Percentiles rank a stretch among this genome's conserved stretches.
These are phyloP conservation scores for Mucor sp. DNA, from an alignment of 371 early-diverging fungal species.

Conservation along the genomic window DNA sequence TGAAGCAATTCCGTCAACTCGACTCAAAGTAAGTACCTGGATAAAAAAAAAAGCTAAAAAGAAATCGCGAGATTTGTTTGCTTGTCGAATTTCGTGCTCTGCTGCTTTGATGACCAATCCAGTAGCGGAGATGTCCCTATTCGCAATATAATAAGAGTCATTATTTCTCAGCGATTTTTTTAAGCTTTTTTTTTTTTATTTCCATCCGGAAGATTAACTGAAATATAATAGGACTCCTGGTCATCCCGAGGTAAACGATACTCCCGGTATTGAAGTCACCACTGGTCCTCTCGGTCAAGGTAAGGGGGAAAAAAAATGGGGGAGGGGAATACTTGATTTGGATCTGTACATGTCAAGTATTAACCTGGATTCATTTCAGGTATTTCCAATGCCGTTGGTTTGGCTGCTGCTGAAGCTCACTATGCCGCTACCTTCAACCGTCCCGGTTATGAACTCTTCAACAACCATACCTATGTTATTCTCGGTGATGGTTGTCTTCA, in stretches of 20 bases:
- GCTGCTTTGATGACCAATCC: slow-evolving; percentile 2
- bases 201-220: background rate
- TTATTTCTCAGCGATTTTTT: slow-evolving; percentile 9
- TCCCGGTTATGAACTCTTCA: slow-evolving; percentile 80
- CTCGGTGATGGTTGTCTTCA: slow-evolving; percentile 99
- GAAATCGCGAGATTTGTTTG: slow-evolving; percentile 1
- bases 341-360: background rate
- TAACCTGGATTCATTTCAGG: slow-evolving; percentile 18
- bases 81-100: background rate
- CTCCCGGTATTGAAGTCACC: slow-evolving; percentile 95
- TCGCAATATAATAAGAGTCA: slow-evolving; percentile 17
- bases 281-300: slow-evolving; percentile 99
- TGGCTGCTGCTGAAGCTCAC: slow-evolving; percentile 92
- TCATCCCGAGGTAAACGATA: slow-evolving; percentile 89
- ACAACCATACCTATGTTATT: slow-evolving; percentile 88
- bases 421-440: slow-evolving; percentile 91
- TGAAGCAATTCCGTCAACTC: slow-evolving; percentile 91
- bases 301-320: background rate
- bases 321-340: background rate
- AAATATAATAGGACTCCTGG: slow-evolving; percentile 79
- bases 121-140: background rate
- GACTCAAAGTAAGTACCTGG: slow-evolving; percentile 66
- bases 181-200: background rate
- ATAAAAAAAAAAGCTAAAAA: too few species aligned
- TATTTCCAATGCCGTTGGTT: slow-evolving; percentile 95